phyloP scores from a whole-genome alignment of 2,329 filamentous ascomycete genomes.

The Colletotrichum camelliae region DNA sequence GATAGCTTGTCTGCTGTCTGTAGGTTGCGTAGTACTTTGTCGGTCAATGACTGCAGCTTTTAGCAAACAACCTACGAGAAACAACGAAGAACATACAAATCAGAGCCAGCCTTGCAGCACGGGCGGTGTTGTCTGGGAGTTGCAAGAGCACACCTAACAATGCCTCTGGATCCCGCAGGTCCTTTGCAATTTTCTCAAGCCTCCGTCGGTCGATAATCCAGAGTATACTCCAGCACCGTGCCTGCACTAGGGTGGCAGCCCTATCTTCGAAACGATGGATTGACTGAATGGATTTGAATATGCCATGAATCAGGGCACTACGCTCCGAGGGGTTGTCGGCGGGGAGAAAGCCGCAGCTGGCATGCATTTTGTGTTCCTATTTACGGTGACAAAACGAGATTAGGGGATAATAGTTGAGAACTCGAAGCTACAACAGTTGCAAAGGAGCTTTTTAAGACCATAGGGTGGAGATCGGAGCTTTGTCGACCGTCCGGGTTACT shows the following conservation, averaged over 20 bases:
- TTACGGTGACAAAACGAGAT: rapidly evolving
- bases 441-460: neutral
- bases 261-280: neutral
- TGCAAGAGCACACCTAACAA: neutral
- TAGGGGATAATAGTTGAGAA: neutral
- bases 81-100: neutral
- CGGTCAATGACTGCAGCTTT: neutral
- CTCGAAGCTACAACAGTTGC: too few relatives aligned
- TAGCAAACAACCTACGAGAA: neutral
- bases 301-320: neutral
- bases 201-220: neutral
- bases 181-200: neutral
- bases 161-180: neutral
- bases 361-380: neutral
- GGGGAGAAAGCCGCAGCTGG: neutral
- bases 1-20: neutral
- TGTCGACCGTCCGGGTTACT: too few relatives aligned
- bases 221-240: neutral
- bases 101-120: neutral
- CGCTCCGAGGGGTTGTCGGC: neutral
- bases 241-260: rapidly evolving
- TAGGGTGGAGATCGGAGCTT: too few relatives aligned
- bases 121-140: neutral
- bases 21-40: neutral
- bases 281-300: rapidly evolving